Evolutionary conservation across 306 rosid genomes (phyloP), one percentile per base, ranked within the genome.

Genomic region (Cucurbita argyrosperma): DNA sequence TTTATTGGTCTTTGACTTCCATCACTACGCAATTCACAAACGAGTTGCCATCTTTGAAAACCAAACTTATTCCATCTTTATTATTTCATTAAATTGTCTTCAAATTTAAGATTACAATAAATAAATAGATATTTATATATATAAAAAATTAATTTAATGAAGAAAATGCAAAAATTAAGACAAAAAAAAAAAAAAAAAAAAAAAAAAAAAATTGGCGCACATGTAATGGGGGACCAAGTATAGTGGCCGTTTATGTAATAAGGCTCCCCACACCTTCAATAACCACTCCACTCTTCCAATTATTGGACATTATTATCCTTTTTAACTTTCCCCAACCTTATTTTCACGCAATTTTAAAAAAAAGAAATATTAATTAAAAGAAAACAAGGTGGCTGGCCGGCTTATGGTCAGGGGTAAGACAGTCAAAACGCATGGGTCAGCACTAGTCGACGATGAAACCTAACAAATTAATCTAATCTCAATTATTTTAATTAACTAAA

Each of bases 31-130:
- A 64, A 64, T 26, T 40, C 71, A 66, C 5, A 6, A 18, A 30
- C 18, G 54, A 60, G 72, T 19, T 66, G 72, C 72, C 55, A 66
- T 45, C 19, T 66, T 45, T 66, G 72, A 66, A 66, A 66, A 43
- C 3, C 9, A 30, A 59, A 30, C 42, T 9, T 12, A 26, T 58
- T 58, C n/a, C 3, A 26, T 30, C 15, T 57, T 57, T 57, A 57
- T 57, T 57, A 10, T 57, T 6, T 14, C 67, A 61, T 1, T 62
- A 1, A 38, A 37, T 30, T 13, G 10, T 62, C 46, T 38, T 62
- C 18, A 62, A 13, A 37, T 61, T 37, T 38, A 58, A 58, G 1
- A 58, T 26, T 56, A 5, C 10, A 4, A 26, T 23, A 12, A 26
- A 26, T 26, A 26, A 26, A 26, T 26, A 26, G 30, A 26, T 26